Percentiles rank a stretch among this genome's conserved stretches.
Conservation (phyloP, 163 green algal genomes). For the Chlamydomonas reinhardtii region DNA sequence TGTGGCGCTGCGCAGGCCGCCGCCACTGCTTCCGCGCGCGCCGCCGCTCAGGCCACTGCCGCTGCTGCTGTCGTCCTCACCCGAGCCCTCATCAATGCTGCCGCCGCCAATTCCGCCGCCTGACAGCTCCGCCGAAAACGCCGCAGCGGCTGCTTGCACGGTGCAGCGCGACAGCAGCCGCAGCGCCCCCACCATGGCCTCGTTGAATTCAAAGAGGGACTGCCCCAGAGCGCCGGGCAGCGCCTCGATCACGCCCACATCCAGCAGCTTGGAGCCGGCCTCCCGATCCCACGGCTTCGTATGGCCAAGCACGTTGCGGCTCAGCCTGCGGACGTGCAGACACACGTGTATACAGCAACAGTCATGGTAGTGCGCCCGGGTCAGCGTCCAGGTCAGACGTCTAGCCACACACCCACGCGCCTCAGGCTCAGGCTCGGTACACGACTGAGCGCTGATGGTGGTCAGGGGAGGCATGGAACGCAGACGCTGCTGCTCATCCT, state of each 20-base stretch:
- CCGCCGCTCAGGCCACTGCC: too few relatives aligned
- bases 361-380: too few relatives aligned
- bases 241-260: constrained; percentile 13
- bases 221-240: not conserved
- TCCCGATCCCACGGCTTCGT: not conserved
- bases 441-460: too few relatives aligned
- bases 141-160: not conserved
- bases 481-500: too few relatives aligned
- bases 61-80: too few relatives aligned
- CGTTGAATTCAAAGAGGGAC: constrained; percentile 15
- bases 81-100: too few relatives aligned
- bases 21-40: not conserved
- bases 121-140: not conserved
- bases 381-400: not conserved
- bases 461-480: too few relatives aligned
- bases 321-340: not conserved
- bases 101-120: too few relatives aligned
- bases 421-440: too few relatives aligned
- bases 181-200: constrained; percentile 3
- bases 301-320: constrained; percentile 24
- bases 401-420: too few relatives aligned
- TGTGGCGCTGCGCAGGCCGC: too few relatives aligned
- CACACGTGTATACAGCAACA: not conserved
- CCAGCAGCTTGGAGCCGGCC: not conserved
- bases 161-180: not conserved